A percentile compares a stretch with the other conserved stretches of the same genome.
These are phyloP conservation scores for Cercospora citrullina DNA, from an alignment of 2,329 filamentous ascomycete genomes.

Conservation along the genomic window DNA sequence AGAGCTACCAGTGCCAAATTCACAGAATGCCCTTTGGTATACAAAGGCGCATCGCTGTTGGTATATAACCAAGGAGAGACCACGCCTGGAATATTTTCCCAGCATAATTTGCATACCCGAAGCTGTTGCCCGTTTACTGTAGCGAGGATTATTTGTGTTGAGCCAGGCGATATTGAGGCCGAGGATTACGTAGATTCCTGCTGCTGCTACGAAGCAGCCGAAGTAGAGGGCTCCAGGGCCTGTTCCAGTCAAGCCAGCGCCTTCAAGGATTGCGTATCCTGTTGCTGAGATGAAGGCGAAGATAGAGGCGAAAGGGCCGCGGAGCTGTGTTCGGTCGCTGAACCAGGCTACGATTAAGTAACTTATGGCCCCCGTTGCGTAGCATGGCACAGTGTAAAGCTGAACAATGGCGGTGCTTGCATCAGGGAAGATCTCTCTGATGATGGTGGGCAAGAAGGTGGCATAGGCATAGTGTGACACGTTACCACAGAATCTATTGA, in stretches of 20 bases:
- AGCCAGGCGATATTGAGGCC: constrained; percentile 58
- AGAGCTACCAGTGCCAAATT: constrained; percentile 50
- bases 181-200: constrained; percentile 65
- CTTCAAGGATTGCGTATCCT: constrained; percentile 59
- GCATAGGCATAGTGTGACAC: constrained; percentile 64
- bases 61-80: constrained; percentile 54
- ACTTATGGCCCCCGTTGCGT: constrained; percentile 67
- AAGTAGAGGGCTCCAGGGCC: constrained; percentile 68
- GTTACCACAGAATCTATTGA: not conserved
- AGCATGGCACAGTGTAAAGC: constrained; percentile 75
- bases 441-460: constrained; percentile 78
- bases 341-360: constrained; percentile 67
- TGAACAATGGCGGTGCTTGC: constrained; percentile 68
- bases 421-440: constrained; percentile 62
- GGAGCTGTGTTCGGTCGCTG: constrained; percentile 66
- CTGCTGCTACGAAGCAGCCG: constrained; percentile 71
- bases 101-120: constrained; percentile 70
- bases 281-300: constrained; percentile 51
- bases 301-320: constrained; percentile 63
- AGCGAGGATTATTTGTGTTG: constrained; percentile 65
- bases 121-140: constrained; percentile 72
- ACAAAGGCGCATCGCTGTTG: constrained; percentile 47
- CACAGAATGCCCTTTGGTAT: constrained; percentile 51
- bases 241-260: constrained; percentile 44
- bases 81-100: constrained; percentile 61